Evolutionary conservation across 2,329 filamentous ascomycete species (phyloP).

Genomic region (Exophiala viscosa): DNA sequence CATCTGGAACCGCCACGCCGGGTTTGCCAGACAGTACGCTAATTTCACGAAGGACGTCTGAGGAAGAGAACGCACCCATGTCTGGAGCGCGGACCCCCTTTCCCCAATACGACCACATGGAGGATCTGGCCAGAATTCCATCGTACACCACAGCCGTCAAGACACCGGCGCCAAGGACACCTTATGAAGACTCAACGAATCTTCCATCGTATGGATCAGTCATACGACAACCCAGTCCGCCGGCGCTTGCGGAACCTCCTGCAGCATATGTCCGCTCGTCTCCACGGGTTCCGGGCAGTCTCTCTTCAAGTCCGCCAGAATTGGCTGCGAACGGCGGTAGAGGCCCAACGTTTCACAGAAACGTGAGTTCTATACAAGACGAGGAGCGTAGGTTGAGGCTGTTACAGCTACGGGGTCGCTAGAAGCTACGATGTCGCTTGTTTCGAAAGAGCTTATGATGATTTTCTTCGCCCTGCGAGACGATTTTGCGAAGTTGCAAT

Average conservation of each 20-base stretch:
- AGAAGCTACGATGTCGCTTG: not conserved
- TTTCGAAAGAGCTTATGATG: not conserved
- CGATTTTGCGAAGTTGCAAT: no score
- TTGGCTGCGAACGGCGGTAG: slow-evolving; percentile 30
- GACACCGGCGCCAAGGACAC: slow-evolving; percentile 56
- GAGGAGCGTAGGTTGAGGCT: slow-evolving; percentile 40
- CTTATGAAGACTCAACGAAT: slow-evolving; percentile 32
- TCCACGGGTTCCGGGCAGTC: slow-evolving; percentile 37
- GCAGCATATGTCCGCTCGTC: slow-evolving; percentile 37
- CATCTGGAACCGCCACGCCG: slow-evolving; percentile 5
- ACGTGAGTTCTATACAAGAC: slow-evolving; percentile 33
- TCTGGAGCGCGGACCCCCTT: slow-evolving; percentile 43
- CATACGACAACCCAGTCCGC: slow-evolving; percentile 24
- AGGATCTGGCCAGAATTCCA: slow-evolving; percentile 67
- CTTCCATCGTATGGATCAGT: slow-evolving; percentile 67
- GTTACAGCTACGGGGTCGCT: slow-evolving; percentile 37
- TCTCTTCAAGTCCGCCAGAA: slow-evolving; percentile 23
- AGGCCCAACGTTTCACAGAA: slow-evolving; percentile 28
- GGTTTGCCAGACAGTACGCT: slow-evolving; percentile 22
- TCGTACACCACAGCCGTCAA: slow-evolving; percentile 73
- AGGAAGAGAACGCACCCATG: slow-evolving; percentile 44
- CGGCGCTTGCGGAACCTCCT: slow-evolving; percentile 36
- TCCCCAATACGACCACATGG: slow-evolving; percentile 54
- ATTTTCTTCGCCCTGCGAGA: not conserved
- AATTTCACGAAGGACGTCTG: slow-evolving; percentile 45